Evolutionary conservation across 805 yeast genomes (phyloP).

Genomic region (Suhomyces faveliae): DNA sequence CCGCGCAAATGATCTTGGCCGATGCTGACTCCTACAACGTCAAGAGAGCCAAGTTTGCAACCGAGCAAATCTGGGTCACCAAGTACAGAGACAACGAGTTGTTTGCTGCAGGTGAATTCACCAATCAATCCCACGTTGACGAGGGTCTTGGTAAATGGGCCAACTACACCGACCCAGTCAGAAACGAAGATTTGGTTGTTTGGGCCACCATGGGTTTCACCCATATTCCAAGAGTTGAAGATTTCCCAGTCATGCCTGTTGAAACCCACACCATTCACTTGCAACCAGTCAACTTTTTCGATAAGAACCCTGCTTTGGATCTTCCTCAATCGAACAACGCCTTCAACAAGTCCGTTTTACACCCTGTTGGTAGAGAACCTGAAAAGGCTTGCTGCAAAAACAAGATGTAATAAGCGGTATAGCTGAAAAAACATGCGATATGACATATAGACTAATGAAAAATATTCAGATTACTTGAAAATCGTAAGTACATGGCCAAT

Average conservation of each 20-base stretch:
- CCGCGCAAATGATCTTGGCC: constrained; percentile 73
- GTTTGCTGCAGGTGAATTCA: constrained; percentile 83
- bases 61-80: constrained; percentile 80
- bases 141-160: constrained; percentile 75
- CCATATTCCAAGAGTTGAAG: constrained; percentile 80
- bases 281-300: constrained; percentile 72
- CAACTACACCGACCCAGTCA: constrained; percentile 61
- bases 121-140: constrained; percentile 72
- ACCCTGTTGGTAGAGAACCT: constrained; percentile 20
- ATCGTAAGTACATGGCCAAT: too few species aligned
- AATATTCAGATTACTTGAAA: too few species aligned
- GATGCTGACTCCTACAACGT: constrained; percentile 60
- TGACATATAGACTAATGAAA: not conserved
- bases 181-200: constrained; percentile 73
- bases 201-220: constrained; percentile 84
- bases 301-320: constrained; percentile 74
- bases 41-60: constrained; percentile 72
- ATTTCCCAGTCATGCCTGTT: constrained; percentile 88
- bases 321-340: constrained; percentile 67
- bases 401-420: constrained; percentile 30
- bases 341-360: constrained; percentile 62
- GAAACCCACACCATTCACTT: constrained; percentile 67
- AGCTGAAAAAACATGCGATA: too few species aligned
- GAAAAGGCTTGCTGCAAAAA: constrained; percentile 37
- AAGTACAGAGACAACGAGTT: constrained; percentile 70